phyloP scores from a whole-genome alignment of 2,329 filamentous ascomycete species.

The Erysiphe pulchra region DNA sequence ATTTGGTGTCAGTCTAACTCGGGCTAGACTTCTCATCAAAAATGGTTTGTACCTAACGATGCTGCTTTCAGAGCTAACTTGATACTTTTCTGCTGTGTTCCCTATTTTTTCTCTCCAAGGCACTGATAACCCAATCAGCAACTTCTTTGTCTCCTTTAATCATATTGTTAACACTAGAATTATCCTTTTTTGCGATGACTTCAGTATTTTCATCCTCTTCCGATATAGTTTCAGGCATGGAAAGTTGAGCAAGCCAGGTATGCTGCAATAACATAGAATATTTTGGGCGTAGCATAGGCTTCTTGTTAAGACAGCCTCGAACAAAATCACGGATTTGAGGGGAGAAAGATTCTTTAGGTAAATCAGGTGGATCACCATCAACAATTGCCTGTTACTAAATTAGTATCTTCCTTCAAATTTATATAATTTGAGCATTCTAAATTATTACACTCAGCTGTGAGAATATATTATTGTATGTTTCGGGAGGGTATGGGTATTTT shows the following conservation, averaged over 20 bases:
- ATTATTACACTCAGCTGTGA: conserved; percentile 64
- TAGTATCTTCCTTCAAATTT: not conserved
- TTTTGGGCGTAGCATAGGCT: conserved; percentile 72
- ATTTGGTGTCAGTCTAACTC: too few relatives aligned
- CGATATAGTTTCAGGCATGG: conserved; percentile 48
- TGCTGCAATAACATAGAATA: conserved; percentile 78
- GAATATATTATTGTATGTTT: conserved; percentile 96
- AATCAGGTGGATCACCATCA: conserved; percentile 76
- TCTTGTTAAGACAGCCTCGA: conserved; percentile 70
- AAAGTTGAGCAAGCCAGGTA: conserved; percentile 56
- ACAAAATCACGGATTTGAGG: conserved; percentile 69
- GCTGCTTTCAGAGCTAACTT: too few relatives aligned
- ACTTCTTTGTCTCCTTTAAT: conserved; percentile 48
- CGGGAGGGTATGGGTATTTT: conserved; percentile 83
- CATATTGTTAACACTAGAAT: conserved; percentile 11
- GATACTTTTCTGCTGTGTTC: not conserved
- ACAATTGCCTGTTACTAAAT: conserved; percentile 57
- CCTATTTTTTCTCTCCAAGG: conserved; percentile 38
- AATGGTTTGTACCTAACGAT: too few relatives aligned
- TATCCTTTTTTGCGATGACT: conserved; percentile 3
- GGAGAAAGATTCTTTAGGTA: conserved; percentile 58
- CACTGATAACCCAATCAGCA: conserved; percentile 55
- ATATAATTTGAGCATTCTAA: conserved; percentile 16
- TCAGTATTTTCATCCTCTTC: conserved; percentile 35
- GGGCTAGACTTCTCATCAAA: too few relatives aligned